Base-by-base conservation (phyloP, 1,284 basidiomycete species). In the Ustilago loliicola region DNA sequence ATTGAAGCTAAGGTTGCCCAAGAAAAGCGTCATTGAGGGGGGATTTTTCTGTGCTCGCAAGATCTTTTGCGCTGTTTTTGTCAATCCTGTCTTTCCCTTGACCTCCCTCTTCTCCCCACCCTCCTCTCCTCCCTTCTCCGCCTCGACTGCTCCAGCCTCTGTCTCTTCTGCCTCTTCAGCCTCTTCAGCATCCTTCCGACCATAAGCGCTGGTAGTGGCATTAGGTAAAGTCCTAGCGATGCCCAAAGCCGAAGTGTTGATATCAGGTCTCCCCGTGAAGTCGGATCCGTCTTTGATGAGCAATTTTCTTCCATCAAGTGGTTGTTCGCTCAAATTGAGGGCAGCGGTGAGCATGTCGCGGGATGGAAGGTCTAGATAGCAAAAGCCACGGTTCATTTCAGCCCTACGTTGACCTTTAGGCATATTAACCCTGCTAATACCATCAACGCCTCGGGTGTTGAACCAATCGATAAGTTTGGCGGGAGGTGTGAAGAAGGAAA, bases 331-430 rank as follows among this genome's bases (percentile, higher is more conserved):
- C 51, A 93, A 88, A 0, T 91, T 89, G 66, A 98, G 91, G 23
- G 94, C 95, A 40, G 90, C 88, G 1, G 87, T 86, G 82, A 96
- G 93, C 21, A 90, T 91, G 34, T 94, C 93, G 1, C 90, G 88
- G 1, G 91, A 92, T 1, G 91, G 90, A 86, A 99, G 95, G 88
- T 99, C 96, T 70, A 98, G 92, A 88, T 98, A 98, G 29, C 96
- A 96, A 86, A 95, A 99, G 40, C 96, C 98, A 3, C 40, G 54
- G 86, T 89, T 89, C 73, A 88, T 83, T 13, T 89, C 87, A 56
- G 83, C 86, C 9, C 85, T 80, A 6, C 88, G 83, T 2, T 61
- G 52, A 76, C 87, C 87, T 73, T 87, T 88, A 5, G 89, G 89
- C 86, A 90, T 87, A 80, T 90, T 88, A 58, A 90, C 87, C 32